Conservation (phyloP, 805 yeast species). For the Monosporozyma unispora region DNA sequence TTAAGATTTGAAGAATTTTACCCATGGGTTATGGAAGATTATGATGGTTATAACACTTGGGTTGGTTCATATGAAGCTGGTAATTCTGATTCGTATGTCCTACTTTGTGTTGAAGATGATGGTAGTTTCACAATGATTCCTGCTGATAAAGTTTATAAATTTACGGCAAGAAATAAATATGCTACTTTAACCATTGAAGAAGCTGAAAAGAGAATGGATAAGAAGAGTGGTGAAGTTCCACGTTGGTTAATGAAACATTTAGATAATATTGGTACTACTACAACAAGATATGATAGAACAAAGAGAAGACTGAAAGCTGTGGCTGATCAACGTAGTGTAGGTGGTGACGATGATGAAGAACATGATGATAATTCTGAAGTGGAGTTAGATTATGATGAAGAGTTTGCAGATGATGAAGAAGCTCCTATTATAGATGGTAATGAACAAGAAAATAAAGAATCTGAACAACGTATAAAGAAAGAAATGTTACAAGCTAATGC, state of each 20-base stretch:
- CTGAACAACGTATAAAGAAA: constrained; percentile 72
- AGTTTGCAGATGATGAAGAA: constrained; percentile 97
- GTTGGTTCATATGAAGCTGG: constrained; percentile 94
- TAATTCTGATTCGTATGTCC: constrained; percentile 71
- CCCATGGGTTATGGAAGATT: constrained; percentile 98
- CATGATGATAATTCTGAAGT: constrained; percentile 73
- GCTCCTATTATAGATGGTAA: constrained; percentile 95
- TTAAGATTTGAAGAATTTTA: constrained; percentile 91
- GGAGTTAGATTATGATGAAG: constrained; percentile 91
- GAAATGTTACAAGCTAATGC: constrained; percentile 81
- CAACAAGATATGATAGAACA: constrained; percentile 44
- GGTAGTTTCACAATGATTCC: constrained; percentile 88
- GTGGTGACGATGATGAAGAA: constrained; percentile 33
- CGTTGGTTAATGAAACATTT: constrained; percentile 94
- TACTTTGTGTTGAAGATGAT: constrained; percentile 74
- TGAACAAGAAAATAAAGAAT: constrained; percentile 88
- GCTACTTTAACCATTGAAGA: constrained; percentile 92
- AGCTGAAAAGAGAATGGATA: constrained; percentile 91
- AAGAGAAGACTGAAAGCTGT: constrained; percentile 42
- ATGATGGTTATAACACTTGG: constrained; percentile 88
- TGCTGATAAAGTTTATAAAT: constrained; percentile 85
- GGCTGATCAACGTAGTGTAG: constrained; percentile 32
- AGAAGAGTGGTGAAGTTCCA: constrained; percentile 59
- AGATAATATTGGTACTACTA: constrained; percentile 48
- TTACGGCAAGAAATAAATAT: constrained; percentile 87